Conservation (phyloP, 306 rosid genomes). For the Rosa multiflora region DNA sequence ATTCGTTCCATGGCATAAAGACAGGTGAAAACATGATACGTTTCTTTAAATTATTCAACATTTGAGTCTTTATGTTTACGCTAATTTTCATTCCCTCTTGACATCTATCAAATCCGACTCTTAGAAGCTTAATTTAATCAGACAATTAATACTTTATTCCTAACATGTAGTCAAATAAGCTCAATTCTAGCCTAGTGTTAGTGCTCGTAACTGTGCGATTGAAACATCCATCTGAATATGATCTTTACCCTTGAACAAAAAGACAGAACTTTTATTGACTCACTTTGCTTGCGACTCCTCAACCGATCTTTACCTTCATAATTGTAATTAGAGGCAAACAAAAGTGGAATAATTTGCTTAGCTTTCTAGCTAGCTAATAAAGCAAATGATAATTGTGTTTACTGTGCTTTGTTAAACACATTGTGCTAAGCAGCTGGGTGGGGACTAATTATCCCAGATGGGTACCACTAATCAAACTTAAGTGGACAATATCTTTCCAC, state of each 20-base stretch:
- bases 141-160: conserved; percentile 15
- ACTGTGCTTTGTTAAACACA: conserved; percentile 10
- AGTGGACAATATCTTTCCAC: conserved; percentile 37
- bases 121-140: conserved; percentile 19
- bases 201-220: conserved; percentile 37
- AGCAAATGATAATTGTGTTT: conserved; percentile 36
- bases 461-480: conserved; percentile 4
- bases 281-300: conserved; percentile 33
- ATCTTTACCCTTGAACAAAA: neutral
- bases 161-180: conserved; percentile 10
- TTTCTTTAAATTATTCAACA: conserved; percentile 15
- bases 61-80: conserved; percentile 9
- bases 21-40: neutral
- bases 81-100: conserved; percentile 1
- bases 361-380: conserved; percentile 43
- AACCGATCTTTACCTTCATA: conserved; percentile 36
- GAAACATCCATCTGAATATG: conserved; percentile 23
- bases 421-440: conserved; percentile 40
- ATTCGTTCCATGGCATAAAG: conserved; percentile 2
- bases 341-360: conserved; percentile 35
- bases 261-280: conserved; percentile 32
- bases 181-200: conserved; percentile 27
- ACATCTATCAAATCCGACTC: conserved; percentile 26
- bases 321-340: conserved; percentile 29
- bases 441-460: conserved; percentile 3